A percentile compares a stretch with the other conserved stretches of the same genome.
Evolutionary conservation across 2,329 filamentous ascomycete species (phyloP).

Genomic region (Penicillium thymicola): DNA sequence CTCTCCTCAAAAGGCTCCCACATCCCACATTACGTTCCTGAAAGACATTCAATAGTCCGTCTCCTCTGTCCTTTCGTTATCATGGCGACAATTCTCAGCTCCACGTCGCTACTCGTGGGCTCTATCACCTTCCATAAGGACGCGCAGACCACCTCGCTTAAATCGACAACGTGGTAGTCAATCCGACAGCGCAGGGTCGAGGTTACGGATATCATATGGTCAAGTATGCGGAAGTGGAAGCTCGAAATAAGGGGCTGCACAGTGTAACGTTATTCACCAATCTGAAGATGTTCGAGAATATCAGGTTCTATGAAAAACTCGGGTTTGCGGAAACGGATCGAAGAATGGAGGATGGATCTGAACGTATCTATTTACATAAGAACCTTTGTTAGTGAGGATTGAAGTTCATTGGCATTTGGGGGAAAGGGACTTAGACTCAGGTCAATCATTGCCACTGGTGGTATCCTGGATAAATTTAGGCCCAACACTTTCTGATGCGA

Average conservation of each 20-base stretch:
- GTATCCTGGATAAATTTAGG: neutral
- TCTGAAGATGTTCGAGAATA: conserved; percentile 25
- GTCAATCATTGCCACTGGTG: too few species aligned
- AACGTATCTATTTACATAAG: conserved; percentile 21
- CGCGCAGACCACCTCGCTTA: neutral
- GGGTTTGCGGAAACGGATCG: conserved; percentile 19
- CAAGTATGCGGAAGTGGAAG: neutral
- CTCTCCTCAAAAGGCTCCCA: too few species aligned
- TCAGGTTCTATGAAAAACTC: conserved; percentile 17
- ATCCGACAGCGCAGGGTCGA: conserved; percentile 15
- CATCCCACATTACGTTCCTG: neutral
- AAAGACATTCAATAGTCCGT: neutral
- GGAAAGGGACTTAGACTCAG: neutral
- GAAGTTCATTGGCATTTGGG: neutral
- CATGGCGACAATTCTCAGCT: neutral
- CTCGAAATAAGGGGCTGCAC: neutral
- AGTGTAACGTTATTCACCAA: conserved; percentile 22
- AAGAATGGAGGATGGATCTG: conserved; percentile 21
- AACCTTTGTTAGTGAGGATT: neutral
- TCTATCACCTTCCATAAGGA: conserved; percentile 12
- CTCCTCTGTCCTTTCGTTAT: neutral
- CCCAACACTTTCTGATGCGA: neutral
- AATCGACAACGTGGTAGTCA: conserved; percentile 20
- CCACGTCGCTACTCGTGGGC: conserved; percentile 1
- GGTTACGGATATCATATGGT: conserved; percentile 17